These are phyloP conservation scores for Trametes versicolor DNA, from an alignment of 1,284 basidiomycete genomes.

Conservation along the genomic window DNA sequence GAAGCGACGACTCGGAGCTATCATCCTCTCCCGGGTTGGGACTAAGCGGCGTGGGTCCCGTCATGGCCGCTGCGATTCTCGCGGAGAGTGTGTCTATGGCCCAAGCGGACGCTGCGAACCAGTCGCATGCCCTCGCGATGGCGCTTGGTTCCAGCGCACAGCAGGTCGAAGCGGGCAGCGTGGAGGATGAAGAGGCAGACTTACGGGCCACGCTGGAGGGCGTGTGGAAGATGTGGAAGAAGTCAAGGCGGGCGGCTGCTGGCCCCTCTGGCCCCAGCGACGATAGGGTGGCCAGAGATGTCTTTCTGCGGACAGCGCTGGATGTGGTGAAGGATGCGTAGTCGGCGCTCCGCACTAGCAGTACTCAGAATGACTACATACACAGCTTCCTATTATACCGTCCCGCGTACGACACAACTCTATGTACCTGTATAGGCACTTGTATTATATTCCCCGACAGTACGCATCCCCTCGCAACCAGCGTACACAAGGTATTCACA, in stretches of 20 bases:
- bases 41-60: constrained; percentile 17
- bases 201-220: constrained; percentile 55
- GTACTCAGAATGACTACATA: not conserved
- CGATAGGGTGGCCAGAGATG: constrained; percentile 31
- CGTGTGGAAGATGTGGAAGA: constrained; percentile 62
- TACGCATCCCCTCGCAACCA: too few species aligned
- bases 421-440: too few species aligned
- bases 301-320: constrained; percentile 42
- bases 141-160: not conserved
- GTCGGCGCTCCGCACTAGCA: constrained; percentile 6
- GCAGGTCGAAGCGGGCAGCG: constrained; percentile 5
- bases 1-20: constrained; percentile 39
- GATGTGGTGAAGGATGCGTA: constrained; percentile 36
- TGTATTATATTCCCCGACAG: too few species aligned
- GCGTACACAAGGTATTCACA: too few species aligned
- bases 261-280: constrained; percentile 2
- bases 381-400: not conserved
- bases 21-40: constrained; percentile 31
- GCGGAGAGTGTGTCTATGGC: constrained; percentile 8
- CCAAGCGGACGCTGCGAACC: not conserved
- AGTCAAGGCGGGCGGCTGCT: constrained; percentile 36
- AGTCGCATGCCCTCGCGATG: not conserved
- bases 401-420: not conserved
- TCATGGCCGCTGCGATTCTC: constrained; percentile 12
- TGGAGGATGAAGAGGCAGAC: constrained; percentile 36